Evolutionary conservation across 202 grass and related monocot genomes (phyloP), one percentile per base, ranked within the genome.

Genomic region (Eragrostis tef): DNA sequence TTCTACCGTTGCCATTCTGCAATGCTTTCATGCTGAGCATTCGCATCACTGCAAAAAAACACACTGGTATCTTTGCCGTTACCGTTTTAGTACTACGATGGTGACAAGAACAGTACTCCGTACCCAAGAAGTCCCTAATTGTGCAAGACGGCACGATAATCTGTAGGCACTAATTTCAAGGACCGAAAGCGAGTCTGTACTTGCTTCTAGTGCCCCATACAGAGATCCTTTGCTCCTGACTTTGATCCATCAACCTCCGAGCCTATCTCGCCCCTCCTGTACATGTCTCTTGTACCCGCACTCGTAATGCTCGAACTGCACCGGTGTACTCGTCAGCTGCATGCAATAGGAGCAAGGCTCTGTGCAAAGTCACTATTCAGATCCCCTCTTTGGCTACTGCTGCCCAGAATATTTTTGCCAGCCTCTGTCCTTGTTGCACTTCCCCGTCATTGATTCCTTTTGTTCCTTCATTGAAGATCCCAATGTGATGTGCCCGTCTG

Each of bases 311-410:
- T 45, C 51, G 71, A 81, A 73, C 58, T 86, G 83, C 87, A 62
- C 83, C 83, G 79, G 83, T 79, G 79, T 83, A 45, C 78, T 73
- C 49, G 58, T 89, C 87, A 73, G 66, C 78, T 36, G 87, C 73
- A 89, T 78, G 79, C 73, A 74, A 64, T 62, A 73, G 50, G 51
- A 82, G 73, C 73, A 78, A 56, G 67, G 67, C n/a, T n/a, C n/a
- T n/a, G n/a, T n/a, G n/a, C n/a, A n/a, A n/a, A n/a, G n/a, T 82
- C 73, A 67, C 87, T 89, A 89, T 86, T 86, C 51, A 46, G 83
- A 89, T 89, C 44, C 79, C 71, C 83, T n/a, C 71, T 82, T 50
- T 61, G 78, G 73, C 26, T 64, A 78, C 67, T 60, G 87, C 78
- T 57, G 24, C 46, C 56, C 34, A 16, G 67, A 86, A 79, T 82